Conservation (phyloP, 2,329 filamentous ascomycete genomes). For the Phaeosphaeria sp. region DNA sequence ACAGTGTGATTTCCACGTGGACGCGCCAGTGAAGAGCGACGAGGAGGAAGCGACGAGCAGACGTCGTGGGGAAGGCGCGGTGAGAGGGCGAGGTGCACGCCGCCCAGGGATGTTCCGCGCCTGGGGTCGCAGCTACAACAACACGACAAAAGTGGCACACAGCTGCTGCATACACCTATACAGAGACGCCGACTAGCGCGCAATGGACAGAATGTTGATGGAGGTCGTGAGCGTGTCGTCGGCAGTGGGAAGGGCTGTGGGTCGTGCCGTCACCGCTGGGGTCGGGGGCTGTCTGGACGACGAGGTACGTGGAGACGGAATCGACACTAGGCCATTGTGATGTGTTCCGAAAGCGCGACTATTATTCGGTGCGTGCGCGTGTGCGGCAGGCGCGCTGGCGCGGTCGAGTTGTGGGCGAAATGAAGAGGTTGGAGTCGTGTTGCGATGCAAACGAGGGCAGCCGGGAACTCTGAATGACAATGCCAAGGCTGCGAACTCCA, state of each 20-base stretch:
- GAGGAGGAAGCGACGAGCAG: constrained; percentile 17
- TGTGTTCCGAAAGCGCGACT: constrained; percentile 17
- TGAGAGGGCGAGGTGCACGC: constrained; percentile 9
- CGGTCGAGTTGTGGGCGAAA: constrained; percentile 22
- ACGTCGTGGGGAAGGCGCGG: constrained; percentile 13
- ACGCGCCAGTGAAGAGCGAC: constrained; percentile 7
- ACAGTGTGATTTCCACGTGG: constrained; percentile 11
- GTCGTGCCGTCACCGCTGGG: constrained; percentile 27
- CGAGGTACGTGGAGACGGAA: constrained; percentile 20
- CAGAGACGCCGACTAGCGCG: neutral
- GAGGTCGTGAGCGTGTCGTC: constrained; percentile 8
- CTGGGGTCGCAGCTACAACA: neutral
- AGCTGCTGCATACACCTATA: constrained; percentile 5
- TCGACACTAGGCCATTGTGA: constrained; percentile 33
- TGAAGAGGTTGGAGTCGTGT: constrained; percentile 39
- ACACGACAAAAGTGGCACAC: constrained; percentile 1
- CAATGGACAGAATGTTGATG: constrained; percentile 3
- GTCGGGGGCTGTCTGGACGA: constrained; percentile 14
- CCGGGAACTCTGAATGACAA: constrained; percentile 27
- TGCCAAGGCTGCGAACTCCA: constrained; percentile 33
- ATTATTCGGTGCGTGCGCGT: constrained; percentile 24
- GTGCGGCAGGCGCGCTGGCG: constrained; percentile 30
- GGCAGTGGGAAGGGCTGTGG: constrained; percentile 11
- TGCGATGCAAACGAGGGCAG: constrained; percentile 21
- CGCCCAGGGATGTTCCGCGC: constrained; percentile 16